These are phyloP conservation scores for Adansonia digitata DNA, from an alignment of 345 rosid genomes.

Conservation along the genomic window DNA sequence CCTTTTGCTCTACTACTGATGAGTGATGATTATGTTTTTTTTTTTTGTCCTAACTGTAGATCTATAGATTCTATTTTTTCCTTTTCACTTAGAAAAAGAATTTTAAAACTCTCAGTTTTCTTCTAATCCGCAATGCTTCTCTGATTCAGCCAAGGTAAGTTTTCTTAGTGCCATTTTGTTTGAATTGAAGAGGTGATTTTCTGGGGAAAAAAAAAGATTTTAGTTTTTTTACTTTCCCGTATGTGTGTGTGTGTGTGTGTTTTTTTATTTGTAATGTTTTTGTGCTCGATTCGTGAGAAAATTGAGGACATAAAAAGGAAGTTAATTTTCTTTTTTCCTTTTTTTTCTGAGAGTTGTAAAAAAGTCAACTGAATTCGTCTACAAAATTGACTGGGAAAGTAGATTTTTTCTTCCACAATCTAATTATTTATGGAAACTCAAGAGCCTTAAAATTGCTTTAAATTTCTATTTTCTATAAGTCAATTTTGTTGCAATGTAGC, in stretches of 20 bases:
- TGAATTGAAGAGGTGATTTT: not conserved
- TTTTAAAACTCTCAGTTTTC: not conserved
- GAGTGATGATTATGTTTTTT: conserved; percentile 16
- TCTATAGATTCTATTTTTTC: no score
- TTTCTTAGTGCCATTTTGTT: not conserved
- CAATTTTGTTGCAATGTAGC: conserved; percentile 2
- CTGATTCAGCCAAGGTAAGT: conserved; percentile 28
- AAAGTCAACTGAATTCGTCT: conserved; percentile 1
- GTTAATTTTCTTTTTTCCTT: not conserved
- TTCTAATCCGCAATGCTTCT: conserved; percentile 17
- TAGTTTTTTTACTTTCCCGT: not conserved
- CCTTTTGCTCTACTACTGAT: not conserved
- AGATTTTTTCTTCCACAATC: not conserved
- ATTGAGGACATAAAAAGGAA: not conserved
- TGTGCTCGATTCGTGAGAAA: not conserved
- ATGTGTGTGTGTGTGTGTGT: not conserved
- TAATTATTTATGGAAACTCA: not conserved
- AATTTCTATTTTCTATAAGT: not conserved
- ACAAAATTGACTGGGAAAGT: not conserved
- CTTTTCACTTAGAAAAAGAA: no score
- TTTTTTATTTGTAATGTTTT: not conserved
- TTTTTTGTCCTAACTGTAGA: no score
- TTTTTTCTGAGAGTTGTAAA: not conserved
- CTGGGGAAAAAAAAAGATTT: not conserved
- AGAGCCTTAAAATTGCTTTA: not conserved